These are phyloP conservation scores for Metarhizium robertsii DNA, from an alignment of 2,329 filamentous ascomycete genomes.

Conservation along the genomic window DNA sequence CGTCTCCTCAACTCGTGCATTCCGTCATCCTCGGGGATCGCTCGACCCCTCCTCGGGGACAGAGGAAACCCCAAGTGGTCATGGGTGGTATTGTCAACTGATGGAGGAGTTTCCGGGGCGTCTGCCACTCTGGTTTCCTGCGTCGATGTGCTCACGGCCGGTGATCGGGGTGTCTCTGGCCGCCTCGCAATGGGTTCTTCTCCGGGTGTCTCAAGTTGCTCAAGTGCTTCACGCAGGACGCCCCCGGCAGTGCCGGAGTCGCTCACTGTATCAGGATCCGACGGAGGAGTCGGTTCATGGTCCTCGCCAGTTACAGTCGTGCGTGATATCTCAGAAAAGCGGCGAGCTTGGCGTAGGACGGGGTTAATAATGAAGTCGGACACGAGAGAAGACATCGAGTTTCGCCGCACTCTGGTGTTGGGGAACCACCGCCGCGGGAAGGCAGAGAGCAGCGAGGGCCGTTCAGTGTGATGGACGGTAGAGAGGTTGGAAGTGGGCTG, in stretches of 20 bases:
- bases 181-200: conserved; percentile 9
- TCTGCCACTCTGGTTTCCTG: conserved; percentile 25
- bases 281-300: conserved; percentile 15
- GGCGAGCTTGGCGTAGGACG: conserved; percentile 55
- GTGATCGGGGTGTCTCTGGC: conserved; percentile 16
- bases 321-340: conserved; percentile 45
- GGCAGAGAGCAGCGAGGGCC: not conserved
- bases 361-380: conserved; percentile 58
- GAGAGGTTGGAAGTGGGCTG: not conserved
- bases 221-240: conserved; percentile 5
- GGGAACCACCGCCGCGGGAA: not conserved
- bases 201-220: not conserved
- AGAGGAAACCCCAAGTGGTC: conserved; percentile 25
- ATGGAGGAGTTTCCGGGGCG: conserved; percentile 10
- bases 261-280: conserved; percentile 15
- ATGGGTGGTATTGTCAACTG: conserved; percentile 14
- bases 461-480: not conserved
- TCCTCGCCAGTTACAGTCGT: conserved; percentile 26
- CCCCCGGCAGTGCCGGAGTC: conserved; percentile 16
- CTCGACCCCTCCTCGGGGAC: conserved; percentile 19
- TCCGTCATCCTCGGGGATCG: conserved; percentile 68
- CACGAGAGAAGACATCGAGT: conserved; percentile 51
- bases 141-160: conserved; percentile 24
- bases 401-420: conserved; percentile 5
- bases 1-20: conserved; percentile 58